Percentiles rank a stretch among this genome's conserved stretches.
Evolutionary conservation across 768 basidiomycete genomes (phyloP).

Genomic region (Termitomyces sp.): DNA sequence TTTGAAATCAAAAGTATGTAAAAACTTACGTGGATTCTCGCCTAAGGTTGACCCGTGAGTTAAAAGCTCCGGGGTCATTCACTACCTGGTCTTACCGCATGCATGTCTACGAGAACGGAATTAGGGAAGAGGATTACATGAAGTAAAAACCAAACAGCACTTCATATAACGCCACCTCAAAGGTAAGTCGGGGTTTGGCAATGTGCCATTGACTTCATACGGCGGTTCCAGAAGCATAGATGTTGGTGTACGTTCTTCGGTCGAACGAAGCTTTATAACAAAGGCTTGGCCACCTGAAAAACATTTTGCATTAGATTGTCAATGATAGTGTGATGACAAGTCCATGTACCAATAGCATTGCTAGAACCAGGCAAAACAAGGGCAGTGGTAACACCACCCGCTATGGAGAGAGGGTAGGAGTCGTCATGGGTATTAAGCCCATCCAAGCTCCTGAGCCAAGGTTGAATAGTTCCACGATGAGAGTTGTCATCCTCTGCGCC

Average conservation of each 20-base stretch:
- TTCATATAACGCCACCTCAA: conserved; percentile 77
- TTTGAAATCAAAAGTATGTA: not conserved
- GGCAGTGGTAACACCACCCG: conserved; percentile 78
- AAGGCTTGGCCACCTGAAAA: conserved; percentile 64
- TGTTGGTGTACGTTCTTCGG: conserved; percentile 61
- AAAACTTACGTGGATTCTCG: conserved; percentile 48
- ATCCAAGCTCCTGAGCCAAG: conserved; percentile 72
- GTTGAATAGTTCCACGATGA: conserved; percentile 34
- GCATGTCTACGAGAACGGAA: conserved; percentile 36
- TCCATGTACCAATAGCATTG: conserved; percentile 49
- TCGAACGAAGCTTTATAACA: conserved; percentile 73
- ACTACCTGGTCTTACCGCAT: conserved; percentile 37
- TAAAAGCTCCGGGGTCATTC: not conserved
- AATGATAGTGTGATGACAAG: not conserved
- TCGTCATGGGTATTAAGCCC: conserved; percentile 79
- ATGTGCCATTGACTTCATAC: conserved; percentile 48
- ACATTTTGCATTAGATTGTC: not conserved
- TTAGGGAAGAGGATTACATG: not conserved
- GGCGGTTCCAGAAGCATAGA: conserved; percentile 77
- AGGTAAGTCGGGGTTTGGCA: conserved; percentile 35
- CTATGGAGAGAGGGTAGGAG: conserved; percentile 59
- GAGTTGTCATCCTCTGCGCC: conserved; percentile 57
- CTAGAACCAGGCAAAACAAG: conserved; percentile 72
- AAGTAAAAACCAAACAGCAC: conserved; percentile 25
- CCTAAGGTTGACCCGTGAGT: conserved; percentile 23